Evolutionary conservation across 2,329 filamentous ascomycete species (phyloP).

Genomic region (Xylariaceae sp.): DNA sequence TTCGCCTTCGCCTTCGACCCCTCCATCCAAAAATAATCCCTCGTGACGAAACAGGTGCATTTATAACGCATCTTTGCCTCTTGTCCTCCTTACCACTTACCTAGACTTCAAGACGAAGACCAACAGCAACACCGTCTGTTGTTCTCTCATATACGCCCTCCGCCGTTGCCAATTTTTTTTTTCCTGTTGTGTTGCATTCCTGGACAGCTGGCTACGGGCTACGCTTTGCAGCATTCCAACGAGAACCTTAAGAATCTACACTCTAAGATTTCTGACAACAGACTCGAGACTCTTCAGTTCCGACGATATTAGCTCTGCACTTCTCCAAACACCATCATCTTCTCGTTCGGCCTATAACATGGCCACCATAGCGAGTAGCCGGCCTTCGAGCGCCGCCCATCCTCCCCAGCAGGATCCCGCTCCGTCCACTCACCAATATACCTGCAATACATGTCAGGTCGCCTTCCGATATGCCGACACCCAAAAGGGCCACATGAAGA

Average conservation of each 20-base stretch:
- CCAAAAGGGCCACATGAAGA: slow-evolving; percentile 96
- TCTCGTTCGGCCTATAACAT: slow-evolving; percentile 45
- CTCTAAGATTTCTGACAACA: too few relatives aligned
- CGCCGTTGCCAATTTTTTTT: background rate
- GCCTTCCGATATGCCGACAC: slow-evolving; percentile 93
- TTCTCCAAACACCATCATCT: background rate
- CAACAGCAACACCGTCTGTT: background rate
- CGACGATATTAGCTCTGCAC: too few relatives aligned
- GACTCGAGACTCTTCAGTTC: background rate
- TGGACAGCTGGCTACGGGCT: too few relatives aligned
- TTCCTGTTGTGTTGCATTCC: background rate
- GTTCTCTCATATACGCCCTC: too few relatives aligned
- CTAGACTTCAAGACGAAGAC: background rate
- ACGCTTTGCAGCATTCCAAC: background rate
- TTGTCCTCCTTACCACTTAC: background rate
- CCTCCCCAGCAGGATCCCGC: slow-evolving; percentile 38
- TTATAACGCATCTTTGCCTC: slow-evolving; percentile 11
- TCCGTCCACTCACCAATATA: slow-evolving; percentile 79
- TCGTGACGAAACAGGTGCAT: slow-evolving; percentile 13
- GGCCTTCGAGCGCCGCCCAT: slow-evolving; percentile 40
- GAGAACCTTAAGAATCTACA: too few relatives aligned
- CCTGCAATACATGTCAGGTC: slow-evolving; percentile 97
- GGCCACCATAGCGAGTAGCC: slow-evolving; percentile 55
- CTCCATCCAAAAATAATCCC: slow-evolving; percentile 27
- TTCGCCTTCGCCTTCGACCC: slow-evolving; percentile 28